Evolutionary conservation across 768 basidiomycete genomes (phyloP).

Genomic region (Pleurotus cornucopiae): DNA sequence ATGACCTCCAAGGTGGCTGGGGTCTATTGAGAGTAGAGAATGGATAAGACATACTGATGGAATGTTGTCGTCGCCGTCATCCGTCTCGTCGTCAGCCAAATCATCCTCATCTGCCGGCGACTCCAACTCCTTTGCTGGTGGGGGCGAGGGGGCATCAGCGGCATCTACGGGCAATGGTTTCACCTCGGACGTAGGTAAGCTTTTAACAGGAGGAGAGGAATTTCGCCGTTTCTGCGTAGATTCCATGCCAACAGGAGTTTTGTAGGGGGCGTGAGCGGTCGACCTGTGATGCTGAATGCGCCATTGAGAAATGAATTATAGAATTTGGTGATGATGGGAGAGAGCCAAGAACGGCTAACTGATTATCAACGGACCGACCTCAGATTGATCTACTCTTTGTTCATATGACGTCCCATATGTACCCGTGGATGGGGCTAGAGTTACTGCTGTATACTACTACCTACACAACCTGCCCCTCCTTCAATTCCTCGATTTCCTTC

Average conservation of each 20-base stretch:
- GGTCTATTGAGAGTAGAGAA: not conserved
- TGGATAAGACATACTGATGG: not conserved
- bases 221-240: not conserved
- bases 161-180: not conserved
- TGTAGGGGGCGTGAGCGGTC: conserved; percentile 1
- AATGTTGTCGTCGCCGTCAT: not conserved
- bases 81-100: not conserved
- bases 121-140: not conserved
- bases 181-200: not conserved
- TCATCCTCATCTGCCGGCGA: not conserved
- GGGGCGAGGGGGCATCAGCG: not conserved
- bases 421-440: not conserved
- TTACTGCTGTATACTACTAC: not conserved
- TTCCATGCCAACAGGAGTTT: not conserved
- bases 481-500: conserved; percentile 11
- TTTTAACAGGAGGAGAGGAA: not conserved
- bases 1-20: not conserved
- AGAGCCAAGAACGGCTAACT: conserved; percentile 8
- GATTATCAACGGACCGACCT: conserved; percentile 10
- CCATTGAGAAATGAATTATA: not conserved
- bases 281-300: not conserved
- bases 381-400: not conserved
- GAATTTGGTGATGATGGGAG: conserved; percentile 4
- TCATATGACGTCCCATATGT: conserved; percentile 6
- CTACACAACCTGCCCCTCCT: not conserved